Conservation (phyloP, 2,329 filamentous ascomycete species). For the Drechslerella stenobrocha region DNA sequence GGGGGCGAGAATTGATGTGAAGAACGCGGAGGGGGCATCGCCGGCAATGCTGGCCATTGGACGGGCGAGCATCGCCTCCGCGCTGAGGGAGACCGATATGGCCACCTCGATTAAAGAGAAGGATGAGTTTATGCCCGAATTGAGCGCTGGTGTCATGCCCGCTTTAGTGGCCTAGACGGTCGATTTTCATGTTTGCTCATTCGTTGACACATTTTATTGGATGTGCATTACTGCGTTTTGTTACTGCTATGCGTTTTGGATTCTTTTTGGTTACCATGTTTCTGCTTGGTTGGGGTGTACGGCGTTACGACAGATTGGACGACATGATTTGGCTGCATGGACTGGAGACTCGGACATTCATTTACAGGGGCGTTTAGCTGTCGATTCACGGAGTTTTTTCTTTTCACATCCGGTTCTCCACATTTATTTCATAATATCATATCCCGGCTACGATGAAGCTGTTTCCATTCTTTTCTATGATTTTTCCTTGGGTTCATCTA, state of each 20-base stretch:
- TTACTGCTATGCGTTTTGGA: neutral
- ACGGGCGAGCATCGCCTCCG: slow-evolving; percentile 19
- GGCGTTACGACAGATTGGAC: slow-evolving; percentile 9
- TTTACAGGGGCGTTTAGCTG: slow-evolving; percentile 4
- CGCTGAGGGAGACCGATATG: slow-evolving; percentile 29
- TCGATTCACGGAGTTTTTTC: neutral
- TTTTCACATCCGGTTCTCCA: neutral
- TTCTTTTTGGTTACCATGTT: slow-evolving; percentile 1
- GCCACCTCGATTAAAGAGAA: slow-evolving; percentile 40
- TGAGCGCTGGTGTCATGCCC: slow-evolving; percentile 45
- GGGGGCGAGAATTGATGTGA: slow-evolving; percentile 29
- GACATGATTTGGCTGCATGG: slow-evolving; percentile 6
- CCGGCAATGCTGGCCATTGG: slow-evolving; percentile 43
- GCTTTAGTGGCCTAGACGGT: too few species aligned
- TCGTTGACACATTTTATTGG: too few species aligned
- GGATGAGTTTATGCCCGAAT: slow-evolving; percentile 40
- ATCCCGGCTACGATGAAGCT: too few species aligned
- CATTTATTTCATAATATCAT: neutral
- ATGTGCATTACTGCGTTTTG: too few species aligned
- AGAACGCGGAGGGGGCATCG: slow-evolving; percentile 34
- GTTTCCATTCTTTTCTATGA: too few species aligned
- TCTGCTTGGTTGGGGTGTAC: neutral
- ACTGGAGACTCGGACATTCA: slow-evolving; percentile 9
- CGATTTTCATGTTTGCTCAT: too few species aligned
- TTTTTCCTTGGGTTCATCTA: too few species aligned